Conservation (phyloP, 305 asterid species). For the Fraxinus dipetala region DNA sequence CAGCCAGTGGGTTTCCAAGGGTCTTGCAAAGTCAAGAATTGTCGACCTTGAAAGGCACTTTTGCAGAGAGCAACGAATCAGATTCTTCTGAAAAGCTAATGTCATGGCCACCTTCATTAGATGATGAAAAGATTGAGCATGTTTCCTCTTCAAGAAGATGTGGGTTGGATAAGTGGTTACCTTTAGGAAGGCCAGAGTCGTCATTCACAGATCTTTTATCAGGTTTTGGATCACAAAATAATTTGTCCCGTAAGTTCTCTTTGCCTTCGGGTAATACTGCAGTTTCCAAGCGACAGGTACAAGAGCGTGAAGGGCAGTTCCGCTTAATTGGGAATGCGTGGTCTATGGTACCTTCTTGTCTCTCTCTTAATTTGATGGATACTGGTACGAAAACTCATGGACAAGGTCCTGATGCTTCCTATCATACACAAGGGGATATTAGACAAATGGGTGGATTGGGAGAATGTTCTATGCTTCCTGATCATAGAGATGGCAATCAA, state of each 20-base stretch:
- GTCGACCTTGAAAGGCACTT: conserved; percentile 55
- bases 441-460: conserved; percentile 42
- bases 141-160: conserved; percentile 54
- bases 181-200: conserved; percentile 61
- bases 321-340: conserved; percentile 50
- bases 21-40: conserved; percentile 92
- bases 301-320: conserved; percentile 23
- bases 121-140: conserved; percentile 50
- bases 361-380: conserved; percentile 69
- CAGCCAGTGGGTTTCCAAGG: conserved; percentile 63
- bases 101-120: conserved; percentile 46
- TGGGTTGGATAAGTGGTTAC: conserved; percentile 56
- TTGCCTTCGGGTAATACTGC: conserved; percentile 43
- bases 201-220: conserved; percentile 73
- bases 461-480: conserved; percentile 46
- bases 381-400: conserved; percentile 41
- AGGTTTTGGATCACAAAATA: conserved; percentile 61
- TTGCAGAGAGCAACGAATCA: conserved; percentile 57
- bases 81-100: conserved; percentile 61
- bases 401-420: conserved; percentile 37
- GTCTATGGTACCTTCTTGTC: conserved; percentile 51
- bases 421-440: conserved; percentile 47
- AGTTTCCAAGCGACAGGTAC: conserved; percentile 34
- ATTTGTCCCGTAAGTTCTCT: conserved; percentile 37
- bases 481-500: conserved; percentile 46